Evolutionary conservation across 2,329 filamentous ascomycete genomes (phyloP).

Genomic region (Microsporum canis): DNA sequence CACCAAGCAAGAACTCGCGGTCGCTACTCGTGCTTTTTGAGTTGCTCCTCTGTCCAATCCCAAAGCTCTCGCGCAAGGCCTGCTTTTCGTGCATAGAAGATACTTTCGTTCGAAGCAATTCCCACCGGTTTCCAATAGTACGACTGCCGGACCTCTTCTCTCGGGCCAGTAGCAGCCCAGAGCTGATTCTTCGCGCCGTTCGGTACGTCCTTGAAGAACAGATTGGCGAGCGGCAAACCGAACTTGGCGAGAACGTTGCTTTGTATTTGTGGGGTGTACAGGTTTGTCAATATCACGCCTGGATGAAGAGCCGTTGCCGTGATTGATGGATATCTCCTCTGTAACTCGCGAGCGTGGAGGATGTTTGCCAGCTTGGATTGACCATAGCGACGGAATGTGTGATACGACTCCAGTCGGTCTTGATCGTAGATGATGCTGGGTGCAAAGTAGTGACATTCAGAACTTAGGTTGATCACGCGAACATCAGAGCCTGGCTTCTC

Average conservation of each 20-base stretch:
- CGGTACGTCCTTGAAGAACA: conserved; percentile 23
- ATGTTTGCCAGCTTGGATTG: conserved; percentile 43
- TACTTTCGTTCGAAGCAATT: conserved; percentile 20
- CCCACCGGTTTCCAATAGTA: conserved; percentile 35
- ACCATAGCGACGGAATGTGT: conserved; percentile 36
- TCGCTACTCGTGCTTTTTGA: too few relatives aligned
- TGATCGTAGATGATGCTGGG: conserved; percentile 24
- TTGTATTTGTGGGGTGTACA: conserved; percentile 20
- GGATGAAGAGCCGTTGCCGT: conserved; percentile 41
- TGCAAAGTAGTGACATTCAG: conserved; percentile 23
- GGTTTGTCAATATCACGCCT: conserved; percentile 33
- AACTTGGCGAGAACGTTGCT: conserved; percentile 15
- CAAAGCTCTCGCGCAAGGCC: conserved; percentile 28
- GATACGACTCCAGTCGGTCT: conserved; percentile 26
- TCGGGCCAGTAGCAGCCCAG: conserved; percentile 27
- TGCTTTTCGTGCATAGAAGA: conserved; percentile 21
- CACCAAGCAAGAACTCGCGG: too few relatives aligned
- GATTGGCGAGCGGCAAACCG: conserved; percentile 16
- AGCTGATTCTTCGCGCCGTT: conserved; percentile 32
- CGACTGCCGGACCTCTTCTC: conserved; percentile 24
- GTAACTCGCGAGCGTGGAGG: conserved; percentile 29
- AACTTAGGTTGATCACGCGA: conserved; percentile 16
- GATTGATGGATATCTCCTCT: conserved; percentile 34
- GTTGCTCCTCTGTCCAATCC: conserved; percentile 29
- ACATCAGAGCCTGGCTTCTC: conserved; percentile 20